Base-by-base conservation (phyloP, 2,329 filamentous ascomycete species). In the Sporothrix sp. region DNA sequence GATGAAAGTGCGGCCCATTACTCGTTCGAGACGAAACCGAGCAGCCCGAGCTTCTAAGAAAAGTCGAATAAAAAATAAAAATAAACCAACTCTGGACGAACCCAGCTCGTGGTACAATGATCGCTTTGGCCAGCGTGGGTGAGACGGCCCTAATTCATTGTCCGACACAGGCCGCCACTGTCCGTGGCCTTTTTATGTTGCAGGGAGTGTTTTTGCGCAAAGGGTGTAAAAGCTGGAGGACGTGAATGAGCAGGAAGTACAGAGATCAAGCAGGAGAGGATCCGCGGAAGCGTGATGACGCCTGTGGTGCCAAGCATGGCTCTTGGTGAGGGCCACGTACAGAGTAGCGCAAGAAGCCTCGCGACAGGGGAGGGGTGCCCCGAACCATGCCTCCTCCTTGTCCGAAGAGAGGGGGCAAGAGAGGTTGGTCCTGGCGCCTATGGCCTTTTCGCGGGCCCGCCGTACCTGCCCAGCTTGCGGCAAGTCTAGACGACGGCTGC, bases 171-270 rank as follows among this genome's bases (percentile, higher is more conserved):
- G 32, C 5, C 23, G 6, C 16, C 32, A 28, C 25, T 28, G 5
- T 28, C 25, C 20, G n/a, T 35, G 32, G 5, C 7, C 21, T 28
- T 28, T 30, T 9, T 37, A 28, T 14, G 10, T n/a, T 10, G 23
- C 14, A 16, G 35, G 25, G 45, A 14, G 23, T 39, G 35, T 23
- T 39, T 48, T 32, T 48, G 45, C 45, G 45, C 45, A 38, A 30
- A 48, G n/a, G 11, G 25, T 38, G 45, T 21, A 48, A 38, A 48
- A 32, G 35, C 2, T 10, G 35, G n/a, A 30, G 25, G 25, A 38
- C 35, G 45, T 48, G 39, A 39, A 38, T 48, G 39, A 35, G 11
- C 45, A 39, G 35, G 45, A 37, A 16, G 45, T 11, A 48, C 45
- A 38, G 35, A 48, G 45, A 48, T 38, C 45, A 38, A 39, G 45